Conservation (phyloP, 352 stramenopile species). For the Globisporangium irregulare region DNA sequence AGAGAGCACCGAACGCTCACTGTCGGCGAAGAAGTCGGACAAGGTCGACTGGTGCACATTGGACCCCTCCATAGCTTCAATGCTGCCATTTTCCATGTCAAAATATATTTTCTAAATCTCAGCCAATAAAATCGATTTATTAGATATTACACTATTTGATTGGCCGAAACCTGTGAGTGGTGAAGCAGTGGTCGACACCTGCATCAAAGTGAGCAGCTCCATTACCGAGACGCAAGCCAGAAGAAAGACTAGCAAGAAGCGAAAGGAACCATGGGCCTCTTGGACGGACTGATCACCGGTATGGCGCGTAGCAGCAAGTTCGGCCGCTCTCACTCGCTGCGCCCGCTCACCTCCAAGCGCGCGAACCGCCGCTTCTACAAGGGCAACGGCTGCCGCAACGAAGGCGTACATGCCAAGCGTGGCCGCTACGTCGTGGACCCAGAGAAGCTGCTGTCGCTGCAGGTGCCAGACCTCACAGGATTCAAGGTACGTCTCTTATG, state of each 20-base stretch:
- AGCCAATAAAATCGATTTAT: slow-evolving; percentile 12
- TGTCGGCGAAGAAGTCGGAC: background rate
- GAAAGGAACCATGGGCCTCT: slow-evolving; percentile 51
- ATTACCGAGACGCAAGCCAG: background rate
- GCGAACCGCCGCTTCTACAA: slow-evolving; percentile 96
- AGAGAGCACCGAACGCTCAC: background rate
- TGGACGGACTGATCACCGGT: slow-evolving; percentile 72
- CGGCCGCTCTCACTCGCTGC: slow-evolving; percentile 75
- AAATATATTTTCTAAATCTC: slow-evolving; percentile 1
- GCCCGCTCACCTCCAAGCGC: slow-evolving; percentile 91
- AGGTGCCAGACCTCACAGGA: slow-evolving; percentile 92
- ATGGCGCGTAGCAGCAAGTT: slow-evolving; percentile 85
- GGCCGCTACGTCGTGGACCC: slow-evolving; percentile 91
- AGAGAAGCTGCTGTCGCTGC: slow-evolving; percentile 89
- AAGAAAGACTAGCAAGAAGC: background rate
- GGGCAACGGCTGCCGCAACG: slow-evolving; percentile 91
- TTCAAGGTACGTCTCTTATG: slow-evolving; percentile 72
- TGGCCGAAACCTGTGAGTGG: slow-evolving; percentile 17
- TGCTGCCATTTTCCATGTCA: slow-evolving; percentile 4
- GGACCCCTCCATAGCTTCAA: background rate
- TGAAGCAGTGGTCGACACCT: slow-evolving; percentile 7
- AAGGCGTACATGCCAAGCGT: slow-evolving; percentile 89
- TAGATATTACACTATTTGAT: background rate
- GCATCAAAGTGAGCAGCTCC: background rate
- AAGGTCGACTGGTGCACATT: background rate